These are phyloP conservation scores for Geotrichum carabidarum DNA, from an alignment of 1,139 yeast genomes.

Conservation along the genomic window DNA sequence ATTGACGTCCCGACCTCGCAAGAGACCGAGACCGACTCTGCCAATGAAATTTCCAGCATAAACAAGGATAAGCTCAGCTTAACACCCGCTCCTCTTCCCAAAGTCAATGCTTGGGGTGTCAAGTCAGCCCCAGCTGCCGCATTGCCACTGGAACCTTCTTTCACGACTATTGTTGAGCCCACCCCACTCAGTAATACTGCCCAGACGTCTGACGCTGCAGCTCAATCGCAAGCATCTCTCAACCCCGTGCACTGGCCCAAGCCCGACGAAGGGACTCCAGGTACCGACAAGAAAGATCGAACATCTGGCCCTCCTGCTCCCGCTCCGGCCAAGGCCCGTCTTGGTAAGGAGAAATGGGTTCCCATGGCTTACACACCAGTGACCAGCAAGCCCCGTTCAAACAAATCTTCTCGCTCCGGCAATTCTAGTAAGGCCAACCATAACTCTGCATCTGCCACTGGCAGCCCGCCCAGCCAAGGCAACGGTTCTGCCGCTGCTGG, in stretches of 20 bases:
- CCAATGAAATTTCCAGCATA: constrained; percentile 19
- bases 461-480: constrained; percentile 2
- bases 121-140: constrained; percentile 15
- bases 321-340: constrained; percentile 1
- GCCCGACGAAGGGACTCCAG: constrained; percentile 11
- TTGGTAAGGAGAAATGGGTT: constrained; percentile 12
- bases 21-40: constrained; percentile 14
- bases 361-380: constrained; percentile 15
- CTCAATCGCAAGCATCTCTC: constrained; percentile 1
- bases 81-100: constrained; percentile 44
- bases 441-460: constrained; percentile 8
- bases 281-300: not conserved
- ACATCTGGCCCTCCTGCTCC: not conserved
- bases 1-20: constrained; percentile 35
- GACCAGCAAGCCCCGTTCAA: constrained; percentile 7
- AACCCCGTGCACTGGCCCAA: constrained; percentile 17
- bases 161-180: constrained; percentile 4
- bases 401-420: constrained; percentile 16
- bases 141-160: constrained; percentile 19
- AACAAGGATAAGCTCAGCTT: constrained; percentile 28
- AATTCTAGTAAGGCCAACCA: constrained; percentile 2
- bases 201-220: constrained; percentile 20
- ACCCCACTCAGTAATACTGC: constrained; percentile 10
- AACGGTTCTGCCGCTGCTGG: constrained; percentile 17
- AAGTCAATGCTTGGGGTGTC: constrained; percentile 40